Evolutionary conservation across 2,329 filamentous ascomycete genomes (phyloP), one percentile per base, ranked within the genome.

Genomic region (Fusarium sp.): DNA sequence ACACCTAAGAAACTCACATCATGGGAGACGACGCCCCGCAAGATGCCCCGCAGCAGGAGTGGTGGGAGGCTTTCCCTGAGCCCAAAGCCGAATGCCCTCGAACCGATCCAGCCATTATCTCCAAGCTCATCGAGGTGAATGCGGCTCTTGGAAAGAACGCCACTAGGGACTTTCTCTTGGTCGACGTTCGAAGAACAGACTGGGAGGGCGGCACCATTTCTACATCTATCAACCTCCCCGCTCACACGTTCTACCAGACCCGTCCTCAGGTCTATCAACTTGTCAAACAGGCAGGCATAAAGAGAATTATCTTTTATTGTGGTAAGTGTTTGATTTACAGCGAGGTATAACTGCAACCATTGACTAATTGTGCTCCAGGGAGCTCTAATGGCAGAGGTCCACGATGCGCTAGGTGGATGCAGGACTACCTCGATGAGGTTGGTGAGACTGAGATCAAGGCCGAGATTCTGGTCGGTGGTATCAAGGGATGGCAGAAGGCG

Each of bases 141-240:
- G 74, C 77, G 58, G 75, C 77, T 20, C 73, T 76, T 4, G 77
- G 61, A 0, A 57, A 74, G 16, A 72, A 75, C 9, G 72, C 71
- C 2, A 71, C 74, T 0, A 75, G 77, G 27, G 75, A 80, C 10
- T 85, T 85, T 48, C 75, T 86, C 20, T 76, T 87, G 6, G 83
- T 88, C 14, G 86, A 88, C 71, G 82, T 88, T n/a, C 82, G 86
- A 20, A 80, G 85, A 27, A 82, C 78, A 6, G 86, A 88, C 69
- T 85, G 84, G 79, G 82, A 84, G 73, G 89, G 90, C 27, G 89
- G 88, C 42, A 90, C 88, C 0, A 86, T 91, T 57, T 79, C 79
- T 11, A 84, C 83, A 4, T 89, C 88, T 2, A 80, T 91, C 67
- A 88, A 89, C 68, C 78, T 88, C 16, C 86, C 86, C 1, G 86